These are phyloP conservation scores for Balamuthia mandrillaris DNA, from an alignment of 208 protist genomes.

Conservation along the genomic window DNA sequence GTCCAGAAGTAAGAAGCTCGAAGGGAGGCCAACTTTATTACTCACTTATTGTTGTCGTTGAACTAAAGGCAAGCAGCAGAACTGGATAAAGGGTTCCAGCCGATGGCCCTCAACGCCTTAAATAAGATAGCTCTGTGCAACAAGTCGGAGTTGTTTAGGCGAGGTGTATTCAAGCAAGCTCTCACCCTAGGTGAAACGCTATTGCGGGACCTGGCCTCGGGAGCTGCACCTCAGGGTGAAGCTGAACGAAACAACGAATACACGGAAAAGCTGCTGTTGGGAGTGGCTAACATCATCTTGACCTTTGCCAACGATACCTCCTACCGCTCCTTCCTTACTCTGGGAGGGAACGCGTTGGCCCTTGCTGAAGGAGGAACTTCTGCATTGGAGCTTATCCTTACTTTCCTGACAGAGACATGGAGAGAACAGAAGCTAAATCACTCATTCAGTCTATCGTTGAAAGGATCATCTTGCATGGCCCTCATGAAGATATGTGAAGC, in stretches of 20 bases:
- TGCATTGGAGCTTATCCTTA: constrained; percentile 20
- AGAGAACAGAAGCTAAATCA: no score
- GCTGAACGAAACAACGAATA: neutral
- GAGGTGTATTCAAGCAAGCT: neutral
- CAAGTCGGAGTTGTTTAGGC: neutral
- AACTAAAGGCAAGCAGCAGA: no score
- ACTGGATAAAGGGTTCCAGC: no score
- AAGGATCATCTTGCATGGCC: constrained; percentile 21
- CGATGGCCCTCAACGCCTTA: constrained; percentile 26
- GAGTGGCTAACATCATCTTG: constrained; percentile 27
- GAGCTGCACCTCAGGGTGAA: no score
- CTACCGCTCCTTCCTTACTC: neutral
- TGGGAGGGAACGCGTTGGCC: neutral
- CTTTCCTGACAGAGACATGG: neutral
- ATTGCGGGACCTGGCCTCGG: no score
- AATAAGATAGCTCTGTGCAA: constrained; percentile 39
- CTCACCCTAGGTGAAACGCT: constrained; percentile 1
- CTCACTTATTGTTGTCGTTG: no score
- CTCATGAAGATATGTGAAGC: constrained; percentile 38
- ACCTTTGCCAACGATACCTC: constrained; percentile 29
- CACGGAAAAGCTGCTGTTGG: constrained; percentile 18
- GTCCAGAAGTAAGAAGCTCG: no score
- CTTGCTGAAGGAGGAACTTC: constrained; percentile 8
- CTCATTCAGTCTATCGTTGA: constrained; percentile 21
- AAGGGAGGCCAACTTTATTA: no score